Percentiles rank a stretch among this genome's conserved stretches.
These are phyloP conservation scores for Leptodermis oblonga DNA, from an alignment of 257 asterid genomes.

Conservation along the genomic window DNA sequence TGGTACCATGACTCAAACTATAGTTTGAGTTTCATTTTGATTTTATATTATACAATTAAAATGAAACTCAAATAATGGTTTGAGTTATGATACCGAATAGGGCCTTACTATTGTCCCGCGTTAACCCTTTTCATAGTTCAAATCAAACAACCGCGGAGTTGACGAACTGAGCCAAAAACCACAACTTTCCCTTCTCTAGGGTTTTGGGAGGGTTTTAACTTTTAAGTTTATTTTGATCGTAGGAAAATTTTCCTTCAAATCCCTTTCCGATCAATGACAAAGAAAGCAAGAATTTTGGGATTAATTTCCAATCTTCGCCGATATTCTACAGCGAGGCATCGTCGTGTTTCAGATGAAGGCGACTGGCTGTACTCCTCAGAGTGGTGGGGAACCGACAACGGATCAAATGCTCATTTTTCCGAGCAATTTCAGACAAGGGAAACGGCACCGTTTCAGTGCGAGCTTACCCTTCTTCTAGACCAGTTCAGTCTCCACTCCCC, in stretches of 20 bases:
- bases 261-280: too few relatives aligned
- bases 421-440: conserved; percentile 57
- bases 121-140: too few relatives aligned
- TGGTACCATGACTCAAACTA: too few relatives aligned
- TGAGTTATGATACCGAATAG: too few relatives aligned
- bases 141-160: background rate
- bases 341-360: conserved; percentile 61
- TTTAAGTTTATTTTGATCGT: background rate
- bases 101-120: too few relatives aligned
- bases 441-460: conserved; percentile 74
- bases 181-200: conserved; percentile 1
- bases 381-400: conserved; percentile 52
- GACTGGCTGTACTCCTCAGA: conserved; percentile 77
- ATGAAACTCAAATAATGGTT: too few relatives aligned
- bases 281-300: conserved; percentile 15
- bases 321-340: conserved; percentile 39
- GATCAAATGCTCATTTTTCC: conserved; percentile 40
- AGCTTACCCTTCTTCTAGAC: conserved; percentile 67
- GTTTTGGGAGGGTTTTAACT: conserved; percentile 18
- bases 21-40: too few relatives aligned
- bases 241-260: too few relatives aligned
- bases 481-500: conserved; percentile 35
- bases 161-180: background rate
- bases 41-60: too few relatives aligned
- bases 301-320: conserved; percentile 45